Base-by-base conservation (phyloP, 2,329 filamentous ascomycete species). In the Scortechinia acanthostroma region DNA sequence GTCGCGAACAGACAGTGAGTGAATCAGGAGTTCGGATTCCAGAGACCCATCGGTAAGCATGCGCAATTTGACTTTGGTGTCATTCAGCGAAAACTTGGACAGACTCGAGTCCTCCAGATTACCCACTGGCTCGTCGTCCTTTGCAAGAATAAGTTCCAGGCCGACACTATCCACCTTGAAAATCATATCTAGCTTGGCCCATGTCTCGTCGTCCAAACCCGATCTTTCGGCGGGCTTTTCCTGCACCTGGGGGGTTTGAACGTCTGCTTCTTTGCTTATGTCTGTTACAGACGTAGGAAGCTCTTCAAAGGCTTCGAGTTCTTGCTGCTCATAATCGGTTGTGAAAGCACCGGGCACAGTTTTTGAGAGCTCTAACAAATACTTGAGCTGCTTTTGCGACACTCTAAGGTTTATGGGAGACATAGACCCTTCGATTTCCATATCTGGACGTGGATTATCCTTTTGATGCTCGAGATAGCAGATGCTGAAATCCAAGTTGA, bases 1-100 rank as follows among this genome's bases (percentile, higher is more conserved):
- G 60, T 99, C 93, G 46, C 88, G 80, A 51, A 97, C 95, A 0
- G 90, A 95, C 61, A 98, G 96, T 0, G 91, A 93, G 48, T 93
- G 86, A 15, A 98, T 90, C 25, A 95, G 74, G 4, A 98, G 77
- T 59, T 99, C 94, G 2, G 91, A 90, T 60, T 98, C 93, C 33
- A 98, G 65, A 0, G 91, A 91, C 4, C 86, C 84, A 60, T 98
- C 91, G 17, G 87, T 94, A 54, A 96, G 77, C 84, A 97, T 93
- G 21, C 90, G 82, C 5, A 95, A 76, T 69, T 97, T 98, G 50
- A 96, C 73, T 53, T 84, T 87, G 4, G 91, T 97, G 51, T 95
- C 84, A 55, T 98, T 93, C 25, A 98, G 74, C 13, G 91, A 95
- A 65, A 98, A 98, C 33, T 88, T 88, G 0, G 93, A 95, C 13